Conservation (phyloP, 495 filamentous ascomycete genomes). For the Melanomma pulvis-pyrius region DNA sequence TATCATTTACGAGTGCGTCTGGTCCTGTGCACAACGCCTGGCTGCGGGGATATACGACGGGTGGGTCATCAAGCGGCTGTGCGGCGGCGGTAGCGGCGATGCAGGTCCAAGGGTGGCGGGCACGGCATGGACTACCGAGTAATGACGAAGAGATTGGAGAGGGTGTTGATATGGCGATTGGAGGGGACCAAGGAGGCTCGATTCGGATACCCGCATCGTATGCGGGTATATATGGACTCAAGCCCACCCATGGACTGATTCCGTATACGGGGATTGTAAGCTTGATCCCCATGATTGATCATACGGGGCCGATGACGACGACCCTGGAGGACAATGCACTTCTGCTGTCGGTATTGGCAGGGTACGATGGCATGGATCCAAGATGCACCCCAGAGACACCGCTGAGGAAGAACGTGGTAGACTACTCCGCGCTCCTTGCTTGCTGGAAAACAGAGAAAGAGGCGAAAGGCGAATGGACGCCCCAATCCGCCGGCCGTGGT, state of each 20-base stretch:
- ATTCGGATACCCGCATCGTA: conserved; percentile 46
- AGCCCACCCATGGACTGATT: conserved; percentile 25
- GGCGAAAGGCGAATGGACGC: conserved; percentile 13
- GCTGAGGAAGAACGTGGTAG: conserved; percentile 11
- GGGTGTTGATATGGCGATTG: conserved; percentile 33
- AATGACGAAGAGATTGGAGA: conserved; percentile 23
- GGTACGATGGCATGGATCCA: conserved; percentile 30
- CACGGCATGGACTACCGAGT: conserved; percentile 3
- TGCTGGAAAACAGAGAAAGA: conserved; percentile 12
- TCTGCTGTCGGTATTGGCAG: conserved; percentile 17
- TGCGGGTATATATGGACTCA: conserved; percentile 46
- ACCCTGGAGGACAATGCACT: conserved; percentile 19
- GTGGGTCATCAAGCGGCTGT: conserved; percentile 15
- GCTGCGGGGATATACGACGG: conserved; percentile 28
- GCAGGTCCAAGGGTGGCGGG: conserved; percentile 5
- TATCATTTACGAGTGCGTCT: conserved; percentile 20
- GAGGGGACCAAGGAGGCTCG: conserved; percentile 45
- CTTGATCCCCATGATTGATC: conserved; percentile 24
- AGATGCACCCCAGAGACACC: conserved; percentile 23
- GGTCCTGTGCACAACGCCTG: conserved; percentile 28
- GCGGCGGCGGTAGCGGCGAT: conserved; percentile 8
- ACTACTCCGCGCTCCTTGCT: conserved; percentile 6
- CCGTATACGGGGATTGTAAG: conserved; percentile 27
- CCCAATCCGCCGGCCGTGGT: conserved; percentile 6
- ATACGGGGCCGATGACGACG: conserved; percentile 27